These are phyloP conservation scores for Escovopsis sp. DNA, from an alignment of 2,329 filamentous ascomycete genomes.

Conservation along the genomic window DNA sequence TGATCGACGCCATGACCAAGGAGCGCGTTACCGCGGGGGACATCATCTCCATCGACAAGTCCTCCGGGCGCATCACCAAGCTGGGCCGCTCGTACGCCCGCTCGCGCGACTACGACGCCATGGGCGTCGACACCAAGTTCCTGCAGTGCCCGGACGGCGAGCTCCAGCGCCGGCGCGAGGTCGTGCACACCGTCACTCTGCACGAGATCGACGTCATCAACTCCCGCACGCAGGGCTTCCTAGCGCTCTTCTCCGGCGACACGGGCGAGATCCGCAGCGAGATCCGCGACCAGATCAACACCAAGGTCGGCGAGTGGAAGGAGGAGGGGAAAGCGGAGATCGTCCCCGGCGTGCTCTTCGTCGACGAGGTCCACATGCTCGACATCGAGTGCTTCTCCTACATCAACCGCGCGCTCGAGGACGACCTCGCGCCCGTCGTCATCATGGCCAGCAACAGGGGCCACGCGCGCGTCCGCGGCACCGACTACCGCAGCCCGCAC, in stretches of 20 bases:
- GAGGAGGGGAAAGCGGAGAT: constrained; percentile 98
- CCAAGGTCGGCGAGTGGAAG: constrained; percentile 97
- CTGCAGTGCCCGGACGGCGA: constrained; percentile 95
- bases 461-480: constrained; percentile 80
- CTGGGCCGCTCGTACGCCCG: constrained; percentile 87
- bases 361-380: constrained; percentile 98
- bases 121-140: constrained; percentile 97
- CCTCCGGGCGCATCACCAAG: constrained; percentile 94
- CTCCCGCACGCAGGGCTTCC: constrained; percentile 92
- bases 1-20: constrained; percentile 99
- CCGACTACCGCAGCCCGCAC: constrained; percentile 83
- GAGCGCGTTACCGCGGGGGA: constrained; percentile 98
- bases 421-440: constrained; percentile 87
- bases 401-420: constrained; percentile 91
- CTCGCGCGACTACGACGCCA: constrained; percentile 95
- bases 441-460: constrained; percentile 99
- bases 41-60: constrained; percentile 97
- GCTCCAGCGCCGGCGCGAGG: constrained; percentile 91
- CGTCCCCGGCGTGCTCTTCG: constrained; percentile 90
- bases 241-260: constrained; percentile 93
- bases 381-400: constrained; percentile 99
- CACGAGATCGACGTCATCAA: constrained; percentile 99
- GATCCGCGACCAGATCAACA: constrained; percentile 97
- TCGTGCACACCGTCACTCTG: constrained; percentile 88
- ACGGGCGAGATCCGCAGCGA: constrained; percentile 96